Percentiles rank a stretch among this genome's conserved stretches.
Evolutionary conservation across 2,329 filamentous ascomycete genomes (phyloP).

Genomic region (Colletotrichum camelliae): DNA sequence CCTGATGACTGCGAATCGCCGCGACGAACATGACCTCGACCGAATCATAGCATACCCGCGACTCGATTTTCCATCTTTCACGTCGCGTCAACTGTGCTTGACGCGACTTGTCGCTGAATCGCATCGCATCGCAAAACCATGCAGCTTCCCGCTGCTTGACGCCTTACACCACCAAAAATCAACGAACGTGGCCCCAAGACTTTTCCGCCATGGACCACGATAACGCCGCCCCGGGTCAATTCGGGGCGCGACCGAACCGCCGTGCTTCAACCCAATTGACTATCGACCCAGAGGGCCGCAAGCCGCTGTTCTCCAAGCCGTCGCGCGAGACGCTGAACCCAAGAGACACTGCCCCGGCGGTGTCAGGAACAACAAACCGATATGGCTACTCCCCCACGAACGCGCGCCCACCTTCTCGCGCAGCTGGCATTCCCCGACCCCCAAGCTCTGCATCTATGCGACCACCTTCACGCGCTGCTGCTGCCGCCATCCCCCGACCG

Average conservation of each 20-base stretch:
- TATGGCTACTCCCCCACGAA: conserved; percentile 23
- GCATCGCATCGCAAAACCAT: conserved; percentile 10
- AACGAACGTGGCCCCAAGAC: neutral
- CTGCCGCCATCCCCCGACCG: conserved; percentile 23
- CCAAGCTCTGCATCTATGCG: neutral
- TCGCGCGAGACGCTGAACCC: conserved; percentile 23
- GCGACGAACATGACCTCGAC: neutral
- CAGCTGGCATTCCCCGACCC: neutral
- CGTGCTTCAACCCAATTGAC: conserved; percentile 27
- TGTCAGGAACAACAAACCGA: conserved; percentile 17
- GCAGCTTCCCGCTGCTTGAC: conserved; percentile 13
- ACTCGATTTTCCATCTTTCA: neutral
- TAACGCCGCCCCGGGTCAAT: conserved; percentile 11
- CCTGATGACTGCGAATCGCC: conserved; percentile 9
- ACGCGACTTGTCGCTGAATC: conserved; percentile 13
- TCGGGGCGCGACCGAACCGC: conserved; percentile 27
- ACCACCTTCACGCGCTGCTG: conserved; percentile 23
- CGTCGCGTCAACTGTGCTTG: conserved; percentile 2
- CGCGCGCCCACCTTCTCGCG: conserved; percentile 8
- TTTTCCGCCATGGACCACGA: conserved; percentile 29
- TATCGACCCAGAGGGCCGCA: conserved; percentile 45
- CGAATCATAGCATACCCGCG: neutral
- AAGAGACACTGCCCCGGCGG: neutral
- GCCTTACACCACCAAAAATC: neutral
- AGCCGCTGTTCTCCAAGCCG: conserved; percentile 40